Conservation (phyloP, 2,329 filamentous ascomycete species). For the Cladophialophora exuberans region DNA sequence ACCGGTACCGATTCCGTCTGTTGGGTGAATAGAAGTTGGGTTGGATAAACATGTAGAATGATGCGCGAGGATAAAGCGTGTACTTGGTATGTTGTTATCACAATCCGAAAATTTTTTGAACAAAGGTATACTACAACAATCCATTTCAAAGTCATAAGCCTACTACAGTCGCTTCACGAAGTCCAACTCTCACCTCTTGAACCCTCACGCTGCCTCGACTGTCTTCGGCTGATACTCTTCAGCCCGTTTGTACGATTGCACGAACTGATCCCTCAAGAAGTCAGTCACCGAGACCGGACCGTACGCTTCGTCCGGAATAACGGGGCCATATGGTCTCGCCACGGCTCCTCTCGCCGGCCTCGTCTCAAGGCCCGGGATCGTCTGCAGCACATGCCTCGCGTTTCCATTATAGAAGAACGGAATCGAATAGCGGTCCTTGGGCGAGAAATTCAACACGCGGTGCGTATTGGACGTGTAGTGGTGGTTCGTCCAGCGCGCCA, state of each 20-base stretch:
- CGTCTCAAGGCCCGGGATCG: slow-evolving; percentile 13
- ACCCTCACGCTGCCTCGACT: neutral
- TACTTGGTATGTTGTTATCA: too few relatives aligned
- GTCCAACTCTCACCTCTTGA: neutral
- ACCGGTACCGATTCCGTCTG: slow-evolving; percentile 31
- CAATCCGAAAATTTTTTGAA: too few relatives aligned
- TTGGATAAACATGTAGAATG: neutral
- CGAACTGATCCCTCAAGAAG: slow-evolving; percentile 8
- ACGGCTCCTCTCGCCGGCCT: neutral
- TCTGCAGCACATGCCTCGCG: slow-evolving; percentile 3
- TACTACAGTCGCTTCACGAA: too few relatives aligned
- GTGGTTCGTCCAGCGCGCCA: slow-evolving; percentile 38
- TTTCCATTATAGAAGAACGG: slow-evolving; percentile 18
- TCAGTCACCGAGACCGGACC: slow-evolving; percentile 9
- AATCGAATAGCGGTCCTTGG: slow-evolving; percentile 11
- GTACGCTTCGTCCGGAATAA: slow-evolving; percentile 2
- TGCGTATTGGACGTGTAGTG: slow-evolving; percentile 36
- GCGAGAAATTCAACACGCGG: slow-evolving; percentile 34
- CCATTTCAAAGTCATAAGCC: too few relatives aligned
- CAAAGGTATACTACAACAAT: too few relatives aligned
- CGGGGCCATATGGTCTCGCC: slow-evolving; percentile 8
- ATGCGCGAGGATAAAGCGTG: neutral
- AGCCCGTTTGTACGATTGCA: slow-evolving; percentile 12
- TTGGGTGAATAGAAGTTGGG: neutral
- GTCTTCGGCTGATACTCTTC: slow-evolving; percentile 1